Evolutionary conservation across 371 early-diverging fungal species (phyloP), one percentile per base, ranked within the genome.

Genomic region (Synchytrium microbalum): DNA sequence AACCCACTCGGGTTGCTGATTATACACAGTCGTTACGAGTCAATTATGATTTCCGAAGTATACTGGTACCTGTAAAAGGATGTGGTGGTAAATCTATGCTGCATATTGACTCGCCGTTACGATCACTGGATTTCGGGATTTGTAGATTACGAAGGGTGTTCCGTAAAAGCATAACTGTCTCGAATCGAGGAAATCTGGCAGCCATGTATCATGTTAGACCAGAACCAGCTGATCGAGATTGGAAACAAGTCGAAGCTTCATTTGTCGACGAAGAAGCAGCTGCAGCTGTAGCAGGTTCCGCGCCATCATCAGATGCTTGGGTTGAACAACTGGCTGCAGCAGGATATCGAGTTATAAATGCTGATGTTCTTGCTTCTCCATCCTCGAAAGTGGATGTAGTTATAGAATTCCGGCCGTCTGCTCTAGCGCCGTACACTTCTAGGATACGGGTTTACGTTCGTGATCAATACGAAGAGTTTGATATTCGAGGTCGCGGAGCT

Each of bases 181-280:
- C 69, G 13, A 83, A 83, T 62, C 53, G 65, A 2, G 81, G 81
- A 29, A 83, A 83, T 60, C 67, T 82, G 14, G 81, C 80, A n/a
- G 73, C 76, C 1, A 28, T 57, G 19, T 83, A 68, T 63, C 72
- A 74, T 58, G 57, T 80, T n/a, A 58, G 81, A 52, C 83, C 83
- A 13, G 73, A 78, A 59, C 75, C 78, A 1, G 57, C 59, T 14
- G 53, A 67, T 32, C 59, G 68, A 27, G 73, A 79, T 59, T 80
- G 78, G 76, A 51, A 32, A 26, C 8, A 24, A 5, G 24, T 56
- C 24, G 56, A 56, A 56, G 5, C 56, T 8, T 8, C 24, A 29
- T 10, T 56, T 56, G 26, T 29, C 13, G 51, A 51, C 23, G 51
- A 51, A 51, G 24, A 24, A 24, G 5, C 24, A 29, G 29, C 5